These are phyloP conservation scores for Glaciozyma antarctica DNA, from an alignment of 768 basidiomycete genomes.

Conservation along the genomic window DNA sequence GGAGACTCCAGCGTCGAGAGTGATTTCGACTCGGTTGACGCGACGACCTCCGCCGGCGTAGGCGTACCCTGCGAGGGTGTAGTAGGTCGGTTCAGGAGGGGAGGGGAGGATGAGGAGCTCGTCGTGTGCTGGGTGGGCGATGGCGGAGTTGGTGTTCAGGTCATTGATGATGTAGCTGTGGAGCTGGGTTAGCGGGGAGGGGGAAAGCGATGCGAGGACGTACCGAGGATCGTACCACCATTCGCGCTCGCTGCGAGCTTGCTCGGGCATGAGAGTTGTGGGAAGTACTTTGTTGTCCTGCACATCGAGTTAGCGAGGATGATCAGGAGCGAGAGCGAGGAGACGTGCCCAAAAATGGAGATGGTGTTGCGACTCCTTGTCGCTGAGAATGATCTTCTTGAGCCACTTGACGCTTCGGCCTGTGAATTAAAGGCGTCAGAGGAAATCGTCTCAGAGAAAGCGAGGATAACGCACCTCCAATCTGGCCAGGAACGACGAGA, in stretches of 20 bases:
- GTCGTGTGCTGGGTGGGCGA: constrained; percentile 51
- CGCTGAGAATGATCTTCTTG: constrained; percentile 48
- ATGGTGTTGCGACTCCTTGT: constrained; percentile 50
- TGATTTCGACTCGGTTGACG: constrained; percentile 52
- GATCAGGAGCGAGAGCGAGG: neutral
- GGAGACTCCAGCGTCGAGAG: constrained; percentile 48
- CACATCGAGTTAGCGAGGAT: constrained; percentile 1
- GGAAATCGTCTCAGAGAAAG: neutral
- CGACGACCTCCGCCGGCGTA: constrained; percentile 56
- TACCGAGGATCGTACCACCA: constrained; percentile 53
- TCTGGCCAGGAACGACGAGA: constrained; percentile 55
- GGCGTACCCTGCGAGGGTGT: constrained; percentile 51
- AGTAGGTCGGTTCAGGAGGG: constrained; percentile 33
- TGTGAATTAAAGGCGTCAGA: neutral
- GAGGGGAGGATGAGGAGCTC: constrained; percentile 38
- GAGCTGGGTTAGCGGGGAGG: constrained; percentile 7
- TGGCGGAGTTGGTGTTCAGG: constrained; percentile 53
- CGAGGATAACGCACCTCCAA: constrained; percentile 51
- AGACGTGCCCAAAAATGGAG: constrained; percentile 42
- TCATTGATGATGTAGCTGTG: constrained; percentile 46
- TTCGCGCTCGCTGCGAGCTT: constrained; percentile 46
- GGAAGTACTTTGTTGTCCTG: constrained; percentile 59
- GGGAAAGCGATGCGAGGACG: neutral
- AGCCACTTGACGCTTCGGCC: constrained; percentile 47
- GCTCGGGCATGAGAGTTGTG: constrained; percentile 47